These are phyloP conservation scores for Baorangia bicolor DNA, from an alignment of 768 basidiomycete species.

Conservation along the genomic window DNA sequence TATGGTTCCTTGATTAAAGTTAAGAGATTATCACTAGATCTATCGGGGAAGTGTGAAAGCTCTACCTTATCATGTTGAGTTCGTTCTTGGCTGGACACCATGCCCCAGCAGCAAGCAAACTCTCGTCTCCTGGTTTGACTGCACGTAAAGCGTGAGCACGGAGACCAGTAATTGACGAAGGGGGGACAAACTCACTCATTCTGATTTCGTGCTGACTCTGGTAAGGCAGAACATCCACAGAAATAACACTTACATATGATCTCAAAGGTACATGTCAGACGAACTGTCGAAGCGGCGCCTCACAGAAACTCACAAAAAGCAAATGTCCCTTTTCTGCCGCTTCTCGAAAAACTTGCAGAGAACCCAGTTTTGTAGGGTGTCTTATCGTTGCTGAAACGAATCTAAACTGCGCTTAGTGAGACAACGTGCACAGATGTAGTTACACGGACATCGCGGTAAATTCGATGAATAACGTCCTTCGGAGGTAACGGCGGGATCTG, in stretches of 20 bases:
- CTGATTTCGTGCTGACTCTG: constrained; percentile 7
- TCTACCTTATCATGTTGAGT: constrained; percentile 68
- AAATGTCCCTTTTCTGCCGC: constrained; percentile 88
- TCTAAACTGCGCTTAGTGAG: constrained; percentile 37
- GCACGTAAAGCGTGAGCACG: constrained; percentile 9
- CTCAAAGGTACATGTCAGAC: constrained; percentile 20
- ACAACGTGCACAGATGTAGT: not conserved
- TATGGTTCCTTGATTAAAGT: constrained; percentile 48
- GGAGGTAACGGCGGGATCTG: constrained; percentile 87
- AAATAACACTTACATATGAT: constrained; percentile 18
- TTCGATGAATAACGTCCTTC: constrained; percentile 89
- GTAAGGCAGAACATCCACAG: not conserved
- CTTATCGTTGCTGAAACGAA: constrained; percentile 91
- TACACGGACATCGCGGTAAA: constrained; percentile 77
- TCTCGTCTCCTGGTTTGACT: constrained; percentile 69
- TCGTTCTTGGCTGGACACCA: constrained; percentile 83
- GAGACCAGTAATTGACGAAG: not conserved
- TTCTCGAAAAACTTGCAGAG: constrained; percentile 82
- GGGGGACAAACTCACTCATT: constrained; percentile 16
- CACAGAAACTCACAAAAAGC: constrained; percentile 65
- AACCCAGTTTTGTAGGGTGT: constrained; percentile 91
- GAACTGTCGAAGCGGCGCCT: not conserved
- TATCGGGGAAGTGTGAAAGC: not conserved
- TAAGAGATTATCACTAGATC: not conserved
- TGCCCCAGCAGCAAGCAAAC: constrained; percentile 73